Evolutionary conservation across 306 rosid species (phyloP), one percentile per base, ranked within the genome.

Genomic region (Argentina anserina): DNA sequence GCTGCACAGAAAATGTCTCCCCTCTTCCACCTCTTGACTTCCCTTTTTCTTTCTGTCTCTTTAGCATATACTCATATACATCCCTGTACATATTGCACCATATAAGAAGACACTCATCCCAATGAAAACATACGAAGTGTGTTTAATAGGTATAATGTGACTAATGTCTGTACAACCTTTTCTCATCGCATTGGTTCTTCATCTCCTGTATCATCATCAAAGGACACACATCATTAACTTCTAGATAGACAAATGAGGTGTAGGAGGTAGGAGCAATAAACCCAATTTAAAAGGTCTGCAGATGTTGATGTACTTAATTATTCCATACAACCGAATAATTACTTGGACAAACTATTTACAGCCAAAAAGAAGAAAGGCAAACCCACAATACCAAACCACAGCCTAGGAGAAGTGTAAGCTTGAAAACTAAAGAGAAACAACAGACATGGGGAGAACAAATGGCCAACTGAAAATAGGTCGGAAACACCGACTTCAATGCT

Each of bases 181-280:
- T 95, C 75, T 95, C 97, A 62, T 95, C 97, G 55, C 99, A 95
- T 79, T 87, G 99, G 39, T 84, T 90, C 84, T 95, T 95, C 99
- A 95, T 95, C 86, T 95, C 99, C 99, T 95, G 96, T 78, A 80
- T 81, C 75, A 85, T 75, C 61, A 84, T 56, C 55, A 83, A 84
- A 70, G 80, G 72, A 58, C 67, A 59, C 69, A 55, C n/a, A 21
- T 70, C 55, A 65, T 69, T 62, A 29, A 59, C 43, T 13, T 33
- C n/a, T 20, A 78, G n/a, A 17, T 21, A 72, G 3, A 34, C 13
- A 26, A 34, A 34, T 13, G 36, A 10, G 4, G 67, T 34, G 34
- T 17, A 26, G 11, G 49, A n/a, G 12, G 41, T 29, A 65, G 29
- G 37, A 64, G 52, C 72, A 80, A 64, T 18, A 71, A 41, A 23